Evolutionary conservation across 192 early-diverging fungal genomes (phyloP).

Genomic region (Umbelopsis sp.): DNA sequence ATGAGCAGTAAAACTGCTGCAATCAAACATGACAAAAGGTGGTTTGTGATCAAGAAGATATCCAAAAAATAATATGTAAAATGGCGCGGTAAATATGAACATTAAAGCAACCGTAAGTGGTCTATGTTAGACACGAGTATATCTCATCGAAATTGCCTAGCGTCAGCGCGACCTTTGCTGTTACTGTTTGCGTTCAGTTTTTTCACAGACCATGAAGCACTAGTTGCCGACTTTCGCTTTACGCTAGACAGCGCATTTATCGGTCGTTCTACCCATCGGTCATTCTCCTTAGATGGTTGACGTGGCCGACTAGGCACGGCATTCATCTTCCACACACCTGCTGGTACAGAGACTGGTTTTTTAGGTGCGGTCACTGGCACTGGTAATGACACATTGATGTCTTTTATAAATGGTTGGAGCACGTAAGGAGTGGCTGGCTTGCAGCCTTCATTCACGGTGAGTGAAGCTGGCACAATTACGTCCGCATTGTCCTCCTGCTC

Average conservation of each 20-base stretch:
- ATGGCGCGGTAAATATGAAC: not conserved
- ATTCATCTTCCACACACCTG: not conserved
- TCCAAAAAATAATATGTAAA: not conserved
- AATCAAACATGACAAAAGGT: not conserved
- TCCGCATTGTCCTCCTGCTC: too few species aligned
- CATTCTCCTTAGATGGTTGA: not conserved
- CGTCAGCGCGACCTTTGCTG: not conserved
- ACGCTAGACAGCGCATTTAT: not conserved
- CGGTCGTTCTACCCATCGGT: not conserved
- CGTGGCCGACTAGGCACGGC: not conserved
- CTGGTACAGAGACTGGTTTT: not conserved
- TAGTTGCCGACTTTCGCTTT: not conserved
- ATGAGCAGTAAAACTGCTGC: conserved; percentile 9
- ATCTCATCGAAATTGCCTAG: not conserved
- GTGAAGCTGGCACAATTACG: too few species aligned
- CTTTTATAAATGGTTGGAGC: too few species aligned
- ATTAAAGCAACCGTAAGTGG: too few species aligned
- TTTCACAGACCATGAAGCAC: not conserved
- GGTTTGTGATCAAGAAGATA: not conserved
- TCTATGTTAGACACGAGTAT: not conserved
- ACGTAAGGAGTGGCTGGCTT: too few species aligned
- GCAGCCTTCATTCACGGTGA: too few species aligned
- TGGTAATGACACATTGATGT: too few species aligned
- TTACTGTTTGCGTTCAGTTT: not conserved
- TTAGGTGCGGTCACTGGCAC: too few species aligned